Evolutionary conservation across 116 monocot species (phyloP).

Genomic region (Posidonia oceanica): DNA sequence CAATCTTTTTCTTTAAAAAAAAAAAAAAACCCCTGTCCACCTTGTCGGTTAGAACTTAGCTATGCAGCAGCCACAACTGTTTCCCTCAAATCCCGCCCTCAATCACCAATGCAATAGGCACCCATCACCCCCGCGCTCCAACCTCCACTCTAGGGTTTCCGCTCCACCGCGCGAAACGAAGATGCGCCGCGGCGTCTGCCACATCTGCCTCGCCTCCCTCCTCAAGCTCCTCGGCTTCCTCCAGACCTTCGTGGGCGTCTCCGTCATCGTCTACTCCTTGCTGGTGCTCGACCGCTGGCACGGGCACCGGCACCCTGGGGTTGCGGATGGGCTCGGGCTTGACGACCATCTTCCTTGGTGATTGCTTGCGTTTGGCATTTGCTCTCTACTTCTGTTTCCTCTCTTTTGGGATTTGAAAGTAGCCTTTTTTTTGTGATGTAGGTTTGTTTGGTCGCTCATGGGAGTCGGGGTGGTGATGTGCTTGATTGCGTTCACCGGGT

Average conservation of each 20-base stretch:
- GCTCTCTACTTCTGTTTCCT: not conserved
- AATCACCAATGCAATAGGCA: too few relatives aligned
- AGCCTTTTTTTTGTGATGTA: conserved; percentile 2
- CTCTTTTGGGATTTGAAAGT: too few relatives aligned
- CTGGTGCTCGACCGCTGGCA: conserved; percentile 45
- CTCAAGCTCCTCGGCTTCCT: conserved; percentile 63
- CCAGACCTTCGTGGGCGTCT: conserved; percentile 52
- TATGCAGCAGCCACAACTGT: too few relatives aligned
- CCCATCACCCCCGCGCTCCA: too few relatives aligned
- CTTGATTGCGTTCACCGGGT: conserved; percentile 35
- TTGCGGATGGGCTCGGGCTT: not conserved
- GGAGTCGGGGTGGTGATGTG: conserved; percentile 42
- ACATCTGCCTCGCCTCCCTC: conserved; percentile 28
- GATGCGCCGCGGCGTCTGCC: conserved; percentile 22
- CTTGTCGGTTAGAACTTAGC: too few relatives aligned
- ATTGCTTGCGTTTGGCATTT: not conserved
- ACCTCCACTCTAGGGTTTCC: too few relatives aligned
- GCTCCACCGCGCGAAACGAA: too few relatives aligned
- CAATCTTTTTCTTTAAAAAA: too few relatives aligned
- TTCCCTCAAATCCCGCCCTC: too few relatives aligned
- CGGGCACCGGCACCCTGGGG: not conserved
- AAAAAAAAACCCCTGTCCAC: too few relatives aligned
- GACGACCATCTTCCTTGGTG: not conserved
- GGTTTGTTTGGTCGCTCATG: conserved; percentile 45
- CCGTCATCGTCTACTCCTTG: conserved; percentile 41